Conservation (phyloP, 2,329 filamentous ascomycete genomes). For the Immersiporthe knoxdaviesiana region DNA sequence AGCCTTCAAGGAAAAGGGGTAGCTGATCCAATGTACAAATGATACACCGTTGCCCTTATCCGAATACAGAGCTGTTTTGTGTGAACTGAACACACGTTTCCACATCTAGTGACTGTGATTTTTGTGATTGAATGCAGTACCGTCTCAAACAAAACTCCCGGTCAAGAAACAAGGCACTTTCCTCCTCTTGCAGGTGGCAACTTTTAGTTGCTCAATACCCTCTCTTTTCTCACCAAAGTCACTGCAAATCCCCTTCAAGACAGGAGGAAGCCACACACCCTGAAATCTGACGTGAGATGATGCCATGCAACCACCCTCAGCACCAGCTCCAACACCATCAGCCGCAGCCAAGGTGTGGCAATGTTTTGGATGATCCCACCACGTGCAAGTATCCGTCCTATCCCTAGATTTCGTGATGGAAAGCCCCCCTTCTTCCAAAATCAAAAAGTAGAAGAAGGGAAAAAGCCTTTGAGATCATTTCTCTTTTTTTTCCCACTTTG, state of each 20-base stretch:
- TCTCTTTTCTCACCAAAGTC: background rate
- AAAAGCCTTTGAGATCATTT: background rate
- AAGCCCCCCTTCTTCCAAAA: too few species aligned
- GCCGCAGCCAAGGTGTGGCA: background rate
- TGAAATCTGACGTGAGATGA: constrained; percentile 7
- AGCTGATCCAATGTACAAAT: constrained; percentile 14
- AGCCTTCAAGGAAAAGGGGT: background rate
- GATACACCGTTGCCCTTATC: constrained; percentile 9
- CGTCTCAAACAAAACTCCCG: too few species aligned
- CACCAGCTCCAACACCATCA: background rate
- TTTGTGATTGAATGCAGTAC: background rate
- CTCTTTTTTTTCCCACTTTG: background rate
- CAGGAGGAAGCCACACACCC: too few species aligned
- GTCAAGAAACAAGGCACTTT: too few species aligned
- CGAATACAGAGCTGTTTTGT: background rate
- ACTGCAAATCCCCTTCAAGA: background rate
- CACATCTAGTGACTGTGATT: background rate
- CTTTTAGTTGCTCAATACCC: background rate
- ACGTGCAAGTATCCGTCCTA: background rate
- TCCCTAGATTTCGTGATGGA: too few species aligned
- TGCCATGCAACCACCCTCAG: background rate
- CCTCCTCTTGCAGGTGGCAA: background rate
- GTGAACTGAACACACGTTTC: background rate
- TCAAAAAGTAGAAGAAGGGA: background rate
- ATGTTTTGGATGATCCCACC: background rate